Conservation (phyloP, 208 protist genomes). For the Trypanosoma rangeli region DNA sequence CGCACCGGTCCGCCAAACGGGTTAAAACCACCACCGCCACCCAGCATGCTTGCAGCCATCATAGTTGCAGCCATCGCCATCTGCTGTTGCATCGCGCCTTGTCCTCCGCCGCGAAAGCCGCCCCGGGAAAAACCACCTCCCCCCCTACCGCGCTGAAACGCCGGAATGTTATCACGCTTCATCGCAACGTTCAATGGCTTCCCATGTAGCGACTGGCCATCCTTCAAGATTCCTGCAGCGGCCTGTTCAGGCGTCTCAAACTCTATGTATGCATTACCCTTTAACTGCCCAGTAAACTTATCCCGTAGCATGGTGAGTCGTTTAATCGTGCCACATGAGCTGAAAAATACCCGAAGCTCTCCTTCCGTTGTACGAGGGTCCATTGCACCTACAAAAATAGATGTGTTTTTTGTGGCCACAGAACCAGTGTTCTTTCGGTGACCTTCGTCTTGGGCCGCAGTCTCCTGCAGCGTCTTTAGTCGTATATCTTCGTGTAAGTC, state of each 20-base stretch:
- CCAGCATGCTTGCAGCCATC: constrained; percentile 84
- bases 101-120: constrained; percentile 39
- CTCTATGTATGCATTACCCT: constrained; percentile 93
- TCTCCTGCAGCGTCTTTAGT: constrained; percentile 78
- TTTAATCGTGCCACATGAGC: constrained; percentile 82
- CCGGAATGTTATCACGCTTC: constrained; percentile 88
- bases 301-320: constrained; percentile 92
- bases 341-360: constrained; percentile 93
- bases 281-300: constrained; percentile 86
- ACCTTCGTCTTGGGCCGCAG: constrained; percentile 80
- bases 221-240: constrained; percentile 78
- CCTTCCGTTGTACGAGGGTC: constrained; percentile 86
- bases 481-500: constrained; percentile 86
- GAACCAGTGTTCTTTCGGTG: constrained; percentile 64
- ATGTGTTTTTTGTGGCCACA: constrained; percentile 58
- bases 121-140: constrained; percentile 28
- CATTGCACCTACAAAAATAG: constrained; percentile 92
- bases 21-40: constrained; percentile 53
- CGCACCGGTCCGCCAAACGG: constrained; percentile 45
- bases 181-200: constrained; percentile 78
- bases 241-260: constrained; percentile 88
- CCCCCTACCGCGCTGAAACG: constrained; percentile 63
- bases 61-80: constrained; percentile 70
- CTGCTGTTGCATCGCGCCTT: constrained; percentile 54
- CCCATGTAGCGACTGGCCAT: constrained; percentile 84